phyloP scores from a whole-genome alignment of 768 basidiomycete species.

The Suillus variegatus region DNA sequence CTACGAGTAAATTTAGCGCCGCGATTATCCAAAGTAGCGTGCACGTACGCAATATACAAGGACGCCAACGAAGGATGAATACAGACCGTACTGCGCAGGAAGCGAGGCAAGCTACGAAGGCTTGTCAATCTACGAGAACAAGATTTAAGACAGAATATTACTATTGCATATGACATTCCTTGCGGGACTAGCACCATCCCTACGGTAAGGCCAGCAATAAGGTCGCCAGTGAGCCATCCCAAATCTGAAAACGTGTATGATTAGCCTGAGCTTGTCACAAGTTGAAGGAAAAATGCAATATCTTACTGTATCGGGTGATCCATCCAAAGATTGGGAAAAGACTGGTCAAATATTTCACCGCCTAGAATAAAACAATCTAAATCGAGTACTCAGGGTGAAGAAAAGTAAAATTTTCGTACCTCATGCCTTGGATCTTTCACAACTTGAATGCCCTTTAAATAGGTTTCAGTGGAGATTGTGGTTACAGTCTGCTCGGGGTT shows the following conservation, averaged over 20 bases:
- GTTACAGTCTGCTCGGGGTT: slow-evolving; percentile 63
- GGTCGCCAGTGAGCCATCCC: slow-evolving; percentile 82
- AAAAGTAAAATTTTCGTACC: slow-evolving; percentile 34
- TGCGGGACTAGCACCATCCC: slow-evolving; percentile 96
- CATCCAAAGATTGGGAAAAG: slow-evolving; percentile 87
- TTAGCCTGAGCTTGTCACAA: neutral
- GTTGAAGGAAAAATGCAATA: neutral
- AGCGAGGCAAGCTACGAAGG: slow-evolving; percentile 74
- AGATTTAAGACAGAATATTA: slow-evolving; percentile 24
- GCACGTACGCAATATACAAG: slow-evolving; percentile 75
- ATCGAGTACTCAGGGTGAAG: neutral
- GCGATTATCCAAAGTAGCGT: neutral
- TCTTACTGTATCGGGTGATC: slow-evolving; percentile 85
- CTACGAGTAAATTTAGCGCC: slow-evolving; percentile 35
- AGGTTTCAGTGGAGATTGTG: slow-evolving; percentile 60
- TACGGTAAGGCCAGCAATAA: slow-evolving; percentile 91
- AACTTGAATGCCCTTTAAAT: slow-evolving; percentile 37
- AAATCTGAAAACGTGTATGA: slow-evolving; percentile 45
- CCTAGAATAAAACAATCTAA: slow-evolving; percentile 36
- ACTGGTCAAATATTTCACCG: slow-evolving; percentile 58
- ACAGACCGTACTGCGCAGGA: slow-evolving; percentile 85
- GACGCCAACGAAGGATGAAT: slow-evolving; percentile 90
- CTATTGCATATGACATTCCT: slow-evolving; percentile 86
- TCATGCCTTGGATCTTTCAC: slow-evolving; percentile 46
- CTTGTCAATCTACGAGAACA: neutral